phyloP scores from a whole-genome alignment of 1,139 yeast species.

The Candida freyschussii region DNA sequence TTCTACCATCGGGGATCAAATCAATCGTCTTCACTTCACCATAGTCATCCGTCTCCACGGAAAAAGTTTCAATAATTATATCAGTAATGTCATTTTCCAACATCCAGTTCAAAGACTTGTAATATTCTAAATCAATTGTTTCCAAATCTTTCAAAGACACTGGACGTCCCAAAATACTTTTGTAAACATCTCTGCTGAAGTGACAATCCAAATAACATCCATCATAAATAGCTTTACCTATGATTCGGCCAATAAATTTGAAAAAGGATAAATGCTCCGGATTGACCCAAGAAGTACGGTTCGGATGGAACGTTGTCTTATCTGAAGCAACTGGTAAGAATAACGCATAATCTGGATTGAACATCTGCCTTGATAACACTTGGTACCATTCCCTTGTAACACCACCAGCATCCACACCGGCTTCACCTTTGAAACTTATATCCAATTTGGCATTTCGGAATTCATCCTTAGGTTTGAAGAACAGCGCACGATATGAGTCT shows the following conservation, averaged over 20 bases:
- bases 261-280: conserved; percentile 92
- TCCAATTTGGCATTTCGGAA: conserved; percentile 72
- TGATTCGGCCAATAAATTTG: conserved; percentile 89
- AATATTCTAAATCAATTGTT: conserved; percentile 86
- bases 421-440: conserved; percentile 84
- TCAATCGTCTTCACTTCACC: conserved; percentile 84
- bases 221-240: conserved; percentile 93
- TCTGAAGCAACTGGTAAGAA: conserved; percentile 92
- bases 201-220: conserved; percentile 88
- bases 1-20: conserved; percentile 75
- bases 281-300: conserved; percentile 85
- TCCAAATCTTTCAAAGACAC: conserved; percentile 94
- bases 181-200: conserved; percentile 92
- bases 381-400: conserved; percentile 97
- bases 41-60: conserved; percentile 90
- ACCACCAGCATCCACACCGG: conserved; percentile 98
- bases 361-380: conserved; percentile 90
- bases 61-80: conserved; percentile 91
- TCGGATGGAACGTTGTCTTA: conserved; percentile 93
- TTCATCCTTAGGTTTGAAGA: conserved; percentile 75
- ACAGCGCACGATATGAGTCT: conserved; percentile 82
- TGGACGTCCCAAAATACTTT: conserved; percentile 72
- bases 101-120: conserved; percentile 94
- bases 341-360: conserved; percentile 92
- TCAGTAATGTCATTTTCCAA: conserved; percentile 94